phyloP scores from a whole-genome alignment of 2,329 filamentous ascomycete species.

The Alternaria ventricosa region DNA sequence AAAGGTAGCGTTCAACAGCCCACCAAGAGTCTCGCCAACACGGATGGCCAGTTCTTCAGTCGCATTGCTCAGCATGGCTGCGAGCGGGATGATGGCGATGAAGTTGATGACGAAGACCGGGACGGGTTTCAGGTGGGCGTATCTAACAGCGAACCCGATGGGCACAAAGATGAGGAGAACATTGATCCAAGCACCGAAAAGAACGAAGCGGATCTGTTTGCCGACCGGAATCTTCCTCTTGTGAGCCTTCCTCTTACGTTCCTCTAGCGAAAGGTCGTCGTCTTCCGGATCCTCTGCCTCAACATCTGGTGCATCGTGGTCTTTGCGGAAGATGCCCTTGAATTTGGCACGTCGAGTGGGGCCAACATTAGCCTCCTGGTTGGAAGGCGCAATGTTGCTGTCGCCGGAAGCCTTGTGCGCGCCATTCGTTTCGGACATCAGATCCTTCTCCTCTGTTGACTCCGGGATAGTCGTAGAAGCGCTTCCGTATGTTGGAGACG shows the following conservation, averaged over 20 bases:
- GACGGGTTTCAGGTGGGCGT: conserved; percentile 52
- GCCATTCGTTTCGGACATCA: conserved; percentile 12
- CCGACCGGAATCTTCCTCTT: conserved; percentile 46
- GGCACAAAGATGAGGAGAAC: conserved; percentile 79
- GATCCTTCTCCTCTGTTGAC: conserved; percentile 15
- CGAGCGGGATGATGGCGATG: conserved; percentile 88
- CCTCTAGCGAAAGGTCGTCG: conserved; percentile 37
- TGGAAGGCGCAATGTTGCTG: conserved; percentile 27
- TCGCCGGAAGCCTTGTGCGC: conserved; percentile 30
- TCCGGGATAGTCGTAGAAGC: conserved; percentile 15
- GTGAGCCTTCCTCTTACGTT: conserved; percentile 38
- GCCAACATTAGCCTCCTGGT: conserved; percentile 14
- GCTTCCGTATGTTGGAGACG: conserved; percentile 27
- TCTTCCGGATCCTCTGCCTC: conserved; percentile 26
- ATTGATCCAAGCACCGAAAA: conserved; percentile 88
- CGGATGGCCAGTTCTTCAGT: conserved; percentile 88
- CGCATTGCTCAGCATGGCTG: conserved; percentile 83
- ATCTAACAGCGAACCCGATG: conserved; percentile 75
- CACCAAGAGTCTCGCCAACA: conserved; percentile 82
- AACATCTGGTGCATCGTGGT: conserved; percentile 22
- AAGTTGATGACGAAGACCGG: conserved; percentile 86
- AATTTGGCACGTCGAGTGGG: conserved; percentile 37
- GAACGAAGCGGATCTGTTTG: conserved; percentile 71
- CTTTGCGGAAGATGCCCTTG: conserved; percentile 41
- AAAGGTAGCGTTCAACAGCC: conserved; percentile 88